Evolutionary conservation across 306 rosid genomes (phyloP), one percentile per base, ranked within the genome.

Genomic region (Cicer cuneatum): DNA sequence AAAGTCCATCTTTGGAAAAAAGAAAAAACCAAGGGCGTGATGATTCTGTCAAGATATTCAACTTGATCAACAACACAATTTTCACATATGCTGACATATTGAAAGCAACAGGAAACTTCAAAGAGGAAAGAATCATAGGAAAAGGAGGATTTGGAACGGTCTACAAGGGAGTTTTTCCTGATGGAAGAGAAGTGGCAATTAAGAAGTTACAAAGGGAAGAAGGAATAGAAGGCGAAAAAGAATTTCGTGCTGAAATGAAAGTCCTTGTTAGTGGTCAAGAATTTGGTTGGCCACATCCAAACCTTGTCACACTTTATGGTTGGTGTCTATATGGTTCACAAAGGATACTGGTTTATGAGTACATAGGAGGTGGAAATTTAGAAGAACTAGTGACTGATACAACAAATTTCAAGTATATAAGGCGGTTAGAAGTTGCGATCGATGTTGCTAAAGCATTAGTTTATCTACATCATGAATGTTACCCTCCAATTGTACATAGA

Each of bases 71-170:
- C 87, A 90, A 83, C 74, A 86, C 86, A 13, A 84, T 91, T 29
- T 93, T 91, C 73, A 93, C 97, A 5, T 86, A 93, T 74, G 82
- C 89, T 7, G 97, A 89, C 72, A 91, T 93, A 57, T 80, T 93
- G 61, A 73, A 81, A 60, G 96, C 97, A 45, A 93, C 98, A 0
- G 79, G 80, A 0, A 89, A 91, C 53, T 93, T 93, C 82, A 85
- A 87, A 0, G 97, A 91, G 60, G 69, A 84, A 12, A 85, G 92
- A 61, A 57, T 93, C 47, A 87, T 93, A 29, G 98, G 98, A 71
- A 93, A 82, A 43, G 98, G 98, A 39, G 98, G 98, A 12, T 93
- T 72, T 45, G 98, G 98, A 67, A 91, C 94, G 2, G 96, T 93
- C 33, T 93, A 91, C 80, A 71, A 51, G 65, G 97, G 98, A 54